Evolutionary conservation across 1,139 yeast species (phyloP).

Genomic region (Pichia sp.): DNA sequence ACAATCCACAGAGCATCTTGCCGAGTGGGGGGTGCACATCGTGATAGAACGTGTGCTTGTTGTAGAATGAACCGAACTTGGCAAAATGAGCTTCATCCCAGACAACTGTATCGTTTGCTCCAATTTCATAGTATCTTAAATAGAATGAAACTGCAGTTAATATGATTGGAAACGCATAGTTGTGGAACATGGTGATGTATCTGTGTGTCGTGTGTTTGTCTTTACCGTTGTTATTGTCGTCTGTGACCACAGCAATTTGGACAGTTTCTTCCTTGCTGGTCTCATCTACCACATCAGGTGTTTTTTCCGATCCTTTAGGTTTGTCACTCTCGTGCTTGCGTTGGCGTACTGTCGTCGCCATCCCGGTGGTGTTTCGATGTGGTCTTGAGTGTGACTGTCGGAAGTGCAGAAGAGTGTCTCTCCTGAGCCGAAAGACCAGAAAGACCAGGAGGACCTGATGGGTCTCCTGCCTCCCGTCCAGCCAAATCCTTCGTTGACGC

Average conservation of each 20-base stretch:
- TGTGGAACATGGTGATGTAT: slow-evolving; percentile 1
- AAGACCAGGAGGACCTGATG: too few species aligned
- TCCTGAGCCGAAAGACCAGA: too few species aligned
- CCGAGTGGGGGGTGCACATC: slow-evolving; percentile 84
- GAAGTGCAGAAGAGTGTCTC: too few species aligned
- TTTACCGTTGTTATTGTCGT: too few species aligned
- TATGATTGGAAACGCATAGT: slow-evolving; percentile 46
- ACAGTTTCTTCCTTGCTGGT: neutral
- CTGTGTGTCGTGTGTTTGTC: too few species aligned
- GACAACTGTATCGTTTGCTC: slow-evolving; percentile 61
- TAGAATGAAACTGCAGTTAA: slow-evolving; percentile 54
- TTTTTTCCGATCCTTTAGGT: neutral
- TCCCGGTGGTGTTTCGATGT: too few species aligned
- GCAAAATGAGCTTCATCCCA: slow-evolving; percentile 98
- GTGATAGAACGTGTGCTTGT: slow-evolving; percentile 65
- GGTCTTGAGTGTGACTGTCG: too few species aligned
- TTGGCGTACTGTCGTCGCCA: neutral
- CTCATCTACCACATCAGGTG: neutral
- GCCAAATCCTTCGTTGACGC: too few species aligned
- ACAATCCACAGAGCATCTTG: slow-evolving; percentile 64
- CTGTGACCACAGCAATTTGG: too few species aligned
- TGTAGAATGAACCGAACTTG: slow-evolving; percentile 48
- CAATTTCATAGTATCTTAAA: slow-evolving; percentile 68
- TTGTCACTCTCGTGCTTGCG: neutral
- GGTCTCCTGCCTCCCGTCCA: too few species aligned